phyloP scores from a whole-genome alignment of 148 eudicot genomes.

The Simmondsia chinensis region DNA sequence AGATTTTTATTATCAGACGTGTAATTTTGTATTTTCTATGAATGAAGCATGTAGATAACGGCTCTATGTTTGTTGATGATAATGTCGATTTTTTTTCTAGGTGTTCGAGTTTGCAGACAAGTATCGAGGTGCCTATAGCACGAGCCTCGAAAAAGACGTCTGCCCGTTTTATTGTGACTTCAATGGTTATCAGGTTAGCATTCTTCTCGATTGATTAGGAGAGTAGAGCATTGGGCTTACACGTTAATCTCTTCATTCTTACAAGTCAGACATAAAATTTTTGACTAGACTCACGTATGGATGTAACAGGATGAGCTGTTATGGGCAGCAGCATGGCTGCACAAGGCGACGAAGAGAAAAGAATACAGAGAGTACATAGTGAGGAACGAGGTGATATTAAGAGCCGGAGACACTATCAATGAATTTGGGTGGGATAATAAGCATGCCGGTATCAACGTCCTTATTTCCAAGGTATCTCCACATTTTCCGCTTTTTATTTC shows the following conservation, averaged over 20 bases:
- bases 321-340: constrained; percentile 99
- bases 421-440: constrained; percentile 99
- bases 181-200: constrained; percentile 75
- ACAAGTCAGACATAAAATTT: too few species aligned
- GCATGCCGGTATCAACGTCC: constrained; percentile 92
- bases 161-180: constrained; percentile 90
- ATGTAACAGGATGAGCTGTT: constrained; percentile 64
- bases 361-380: constrained; percentile 78
- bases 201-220: too few species aligned
- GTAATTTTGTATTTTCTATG: neutral
- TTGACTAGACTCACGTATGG: too few species aligned
- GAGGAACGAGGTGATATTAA: constrained; percentile 66
- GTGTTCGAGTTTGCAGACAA: constrained; percentile 89
- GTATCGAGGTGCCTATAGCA: constrained; percentile 86
- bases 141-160: constrained; percentile 44
- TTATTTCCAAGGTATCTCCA: constrained; percentile 70
- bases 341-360: constrained; percentile 81
- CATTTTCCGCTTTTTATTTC: too few species aligned
- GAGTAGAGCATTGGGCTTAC: too few species aligned
- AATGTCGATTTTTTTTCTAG: constrained; percentile 19
- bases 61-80: neutral
- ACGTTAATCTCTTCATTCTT: too few species aligned
- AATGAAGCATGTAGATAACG: neutral
- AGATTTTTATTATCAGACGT: too few species aligned
- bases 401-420: constrained; percentile 77